Conservation (phyloP, 164 flowering plant species). For the Malania oleifera region DNA sequence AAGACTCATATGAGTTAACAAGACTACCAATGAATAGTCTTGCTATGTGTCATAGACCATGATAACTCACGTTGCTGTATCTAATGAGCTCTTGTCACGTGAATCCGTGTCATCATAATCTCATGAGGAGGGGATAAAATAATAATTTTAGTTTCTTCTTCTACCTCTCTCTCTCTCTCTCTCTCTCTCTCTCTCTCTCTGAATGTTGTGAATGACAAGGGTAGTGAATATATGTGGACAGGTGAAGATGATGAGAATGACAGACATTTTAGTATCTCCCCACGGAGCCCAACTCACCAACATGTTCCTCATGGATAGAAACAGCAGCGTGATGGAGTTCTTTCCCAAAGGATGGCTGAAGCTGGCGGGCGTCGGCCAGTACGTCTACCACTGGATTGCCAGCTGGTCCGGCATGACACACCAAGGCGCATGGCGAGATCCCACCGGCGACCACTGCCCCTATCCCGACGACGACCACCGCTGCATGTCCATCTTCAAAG, state of each 20-base stretch:
- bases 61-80: too few species aligned
- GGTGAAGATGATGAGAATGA: slow-evolving; percentile 62
- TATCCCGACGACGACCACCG: slow-evolving; percentile 43
- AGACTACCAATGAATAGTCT: too few species aligned
- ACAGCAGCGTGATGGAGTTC: slow-evolving; percentile 77
- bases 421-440: slow-evolving; percentile 75
- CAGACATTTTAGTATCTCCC: slow-evolving; percentile 59
- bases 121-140: too few species aligned
- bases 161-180: too few species aligned
- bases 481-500: slow-evolving; percentile 54
- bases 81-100: too few species aligned
- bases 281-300: slow-evolving; percentile 78
- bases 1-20: too few species aligned
- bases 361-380: slow-evolving; percentile 71
- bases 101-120: too few species aligned
- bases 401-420: slow-evolving; percentile 67
- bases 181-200: too few species aligned
- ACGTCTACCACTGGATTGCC: slow-evolving; percentile 52
- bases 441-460: slow-evolving; percentile 41
- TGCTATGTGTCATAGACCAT: too few species aligned
- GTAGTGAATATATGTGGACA: too few species aligned
- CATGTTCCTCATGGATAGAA: slow-evolving; percentile 63
- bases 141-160: too few species aligned
- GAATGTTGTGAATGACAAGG: too few species aligned
- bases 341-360: slow-evolving; percentile 81